These are phyloP conservation scores for Cercospora sp. DNA, from an alignment of 2,329 filamentous ascomycete genomes.

Conservation along the genomic window DNA sequence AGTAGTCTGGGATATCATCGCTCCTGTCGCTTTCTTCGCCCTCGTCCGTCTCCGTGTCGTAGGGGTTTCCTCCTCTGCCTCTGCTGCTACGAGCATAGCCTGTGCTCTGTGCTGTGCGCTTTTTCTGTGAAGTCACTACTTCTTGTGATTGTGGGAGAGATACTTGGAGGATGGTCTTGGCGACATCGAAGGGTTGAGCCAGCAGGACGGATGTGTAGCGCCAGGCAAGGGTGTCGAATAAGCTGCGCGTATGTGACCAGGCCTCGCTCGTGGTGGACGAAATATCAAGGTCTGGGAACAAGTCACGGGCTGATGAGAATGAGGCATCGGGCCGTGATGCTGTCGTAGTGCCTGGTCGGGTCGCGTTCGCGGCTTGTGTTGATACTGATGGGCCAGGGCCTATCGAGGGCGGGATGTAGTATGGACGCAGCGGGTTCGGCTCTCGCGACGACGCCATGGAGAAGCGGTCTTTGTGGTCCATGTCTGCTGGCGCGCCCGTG, in stretches of 20 bases:
- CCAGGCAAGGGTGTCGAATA: constrained; percentile 84
- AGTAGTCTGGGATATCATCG: constrained; percentile 72
- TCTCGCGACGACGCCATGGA: constrained; percentile 49
- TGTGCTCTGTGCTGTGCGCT: constrained; percentile 25
- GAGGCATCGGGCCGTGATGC: constrained; percentile 35
- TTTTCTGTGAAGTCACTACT: constrained; percentile 35
- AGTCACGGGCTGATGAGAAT: constrained; percentile 71
- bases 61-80: constrained; percentile 25
- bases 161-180: constrained; percentile 88
- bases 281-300: constrained; percentile 81
- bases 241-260: constrained; percentile 58
- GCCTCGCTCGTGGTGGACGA: constrained; percentile 37
- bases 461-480: constrained; percentile 30
- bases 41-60: constrained; percentile 31
- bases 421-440: constrained; percentile 66
- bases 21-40: constrained; percentile 23
- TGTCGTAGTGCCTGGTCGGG: constrained; percentile 4
- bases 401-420: constrained; percentile 70
- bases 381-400: constrained; percentile 21
- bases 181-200: constrained; percentile 94
- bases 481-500: neutral
- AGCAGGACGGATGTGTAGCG: constrained; percentile 88
- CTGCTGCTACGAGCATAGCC: constrained; percentile 14
- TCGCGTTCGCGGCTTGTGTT: constrained; percentile 16
- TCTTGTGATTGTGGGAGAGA: constrained; percentile 50